Percentiles rank a stretch among this genome's conserved stretches.
Conservation (phyloP, 192 early-diverging fungal species). For the Funneliformis geosporum region DNA sequence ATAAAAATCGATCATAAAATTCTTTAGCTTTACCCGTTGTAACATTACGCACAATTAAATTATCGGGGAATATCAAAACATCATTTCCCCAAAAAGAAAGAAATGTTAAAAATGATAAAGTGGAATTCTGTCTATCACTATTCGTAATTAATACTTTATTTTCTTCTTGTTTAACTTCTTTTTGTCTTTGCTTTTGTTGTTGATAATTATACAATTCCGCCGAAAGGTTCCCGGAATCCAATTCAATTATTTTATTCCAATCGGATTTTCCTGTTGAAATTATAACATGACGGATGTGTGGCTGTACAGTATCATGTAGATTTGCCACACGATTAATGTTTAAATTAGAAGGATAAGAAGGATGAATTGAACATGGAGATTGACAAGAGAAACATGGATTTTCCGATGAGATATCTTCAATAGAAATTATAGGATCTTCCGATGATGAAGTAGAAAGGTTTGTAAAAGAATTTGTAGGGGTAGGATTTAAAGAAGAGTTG, state of each 20-base stretch:
- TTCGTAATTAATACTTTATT: slow-evolving; percentile 49
- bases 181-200: slow-evolving; percentile 1
- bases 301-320: slow-evolving; percentile 49
- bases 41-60: slow-evolving; percentile 56
- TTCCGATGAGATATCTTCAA: neutral
- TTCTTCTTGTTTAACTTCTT: slow-evolving; percentile 14
- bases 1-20: slow-evolving; percentile 48
- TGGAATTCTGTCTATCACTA: slow-evolving; percentile 24
- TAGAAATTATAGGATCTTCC: neutral
- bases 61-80: slow-evolving; percentile 54
- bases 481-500: neutral
- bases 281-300: slow-evolving; percentile 54
- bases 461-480: neutral
- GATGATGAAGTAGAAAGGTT: neutral
- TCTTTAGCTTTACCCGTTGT: slow-evolving; percentile 40
- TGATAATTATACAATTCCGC: slow-evolving; percentile 40
- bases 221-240: slow-evolving; percentile 48
- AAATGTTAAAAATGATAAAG: neutral
- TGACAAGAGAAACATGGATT: slow-evolving; percentile 49
- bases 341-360: slow-evolving; percentile 52
- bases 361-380: slow-evolving; percentile 49
- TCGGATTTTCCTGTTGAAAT: slow-evolving; percentile 56
- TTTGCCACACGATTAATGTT: slow-evolving; percentile 47
- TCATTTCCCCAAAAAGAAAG: slow-evolving; percentile 18
- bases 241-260: slow-evolving; percentile 53